These are phyloP conservation scores for Crotalaria pallida DNA, from an alignment of 306 rosid genomes.

Conservation along the genomic window DNA sequence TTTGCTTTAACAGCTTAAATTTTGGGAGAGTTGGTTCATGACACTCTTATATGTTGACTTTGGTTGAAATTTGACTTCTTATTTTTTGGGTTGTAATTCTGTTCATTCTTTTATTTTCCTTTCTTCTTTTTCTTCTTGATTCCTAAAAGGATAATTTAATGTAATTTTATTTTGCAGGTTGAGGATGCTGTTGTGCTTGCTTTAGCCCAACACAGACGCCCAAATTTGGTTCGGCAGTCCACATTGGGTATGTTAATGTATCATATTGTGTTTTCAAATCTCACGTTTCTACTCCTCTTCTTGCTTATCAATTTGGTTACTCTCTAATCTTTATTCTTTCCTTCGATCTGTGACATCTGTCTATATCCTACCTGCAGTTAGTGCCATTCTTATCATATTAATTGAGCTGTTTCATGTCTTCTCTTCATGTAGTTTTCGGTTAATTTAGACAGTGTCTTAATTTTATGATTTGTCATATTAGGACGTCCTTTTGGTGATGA, in stretches of 20 bases:
- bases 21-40: neutral
- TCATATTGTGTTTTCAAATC: neutral
- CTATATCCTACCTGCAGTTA: neutral
- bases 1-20: neutral
- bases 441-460: neutral
- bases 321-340: slow-evolving; percentile 10
- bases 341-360: neutral
- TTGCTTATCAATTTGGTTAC: neutral
- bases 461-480: neutral
- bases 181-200: slow-evolving; percentile 94
- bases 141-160: neutral
- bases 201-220: slow-evolving; percentile 65
- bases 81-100: neutral
- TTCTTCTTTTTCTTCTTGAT: neutral
- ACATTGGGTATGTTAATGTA: slow-evolving; percentile 38
- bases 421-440: slow-evolving; percentile 9
- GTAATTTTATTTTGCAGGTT: slow-evolving; percentile 42
- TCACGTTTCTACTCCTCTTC: slow-evolving; percentile 2
- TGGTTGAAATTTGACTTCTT: slow-evolving; percentile 6
- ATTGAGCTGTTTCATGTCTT: neutral
- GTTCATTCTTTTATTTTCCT: neutral
- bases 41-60: neutral
- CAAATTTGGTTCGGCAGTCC: slow-evolving; percentile 60
- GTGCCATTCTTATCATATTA: neutral
- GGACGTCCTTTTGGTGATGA: neutral